Conservation (phyloP, 2,329 filamentous ascomycete species). For the Arachnopeziza araneosa region DNA sequence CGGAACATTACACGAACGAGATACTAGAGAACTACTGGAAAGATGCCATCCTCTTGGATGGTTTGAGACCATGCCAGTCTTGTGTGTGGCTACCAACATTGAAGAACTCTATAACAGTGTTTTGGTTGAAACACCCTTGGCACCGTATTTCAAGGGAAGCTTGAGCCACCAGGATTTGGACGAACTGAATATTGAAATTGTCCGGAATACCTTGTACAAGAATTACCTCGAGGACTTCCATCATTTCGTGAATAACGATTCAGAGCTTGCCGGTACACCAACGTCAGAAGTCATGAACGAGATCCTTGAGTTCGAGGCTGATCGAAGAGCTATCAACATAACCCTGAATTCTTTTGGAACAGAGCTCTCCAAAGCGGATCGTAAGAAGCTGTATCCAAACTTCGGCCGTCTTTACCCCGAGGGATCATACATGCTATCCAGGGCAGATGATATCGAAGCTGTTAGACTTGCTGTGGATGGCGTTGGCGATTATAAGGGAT, state of each 20-base stretch:
- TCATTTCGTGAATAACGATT: slow-evolving; percentile 83
- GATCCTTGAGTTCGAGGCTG: slow-evolving; percentile 93
- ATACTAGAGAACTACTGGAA: slow-evolving; percentile 91
- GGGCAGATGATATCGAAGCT: slow-evolving; percentile 90
- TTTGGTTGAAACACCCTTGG: slow-evolving; percentile 90
- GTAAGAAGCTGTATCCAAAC: slow-evolving; percentile 91
- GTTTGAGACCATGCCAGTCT: slow-evolving; percentile 98
- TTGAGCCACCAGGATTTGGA: slow-evolving; percentile 95
- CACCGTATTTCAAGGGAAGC: slow-evolving; percentile 95
- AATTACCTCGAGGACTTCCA: slow-evolving; percentile 99
- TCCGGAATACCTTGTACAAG: slow-evolving; percentile 97
- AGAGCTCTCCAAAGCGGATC: slow-evolving; percentile 85
- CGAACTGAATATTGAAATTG: slow-evolving; percentile 98
- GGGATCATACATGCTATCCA: slow-evolving; percentile 88
- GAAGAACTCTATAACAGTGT: slow-evolving; percentile 99
- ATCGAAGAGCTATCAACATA: slow-evolving; percentile 96
- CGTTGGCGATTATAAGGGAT: slow-evolving; percentile 86
- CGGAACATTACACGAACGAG: slow-evolving; percentile 92
- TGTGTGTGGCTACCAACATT: slow-evolving; percentile 96
- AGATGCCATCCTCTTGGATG: slow-evolving; percentile 94
- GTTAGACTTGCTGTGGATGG: slow-evolving; percentile 92
- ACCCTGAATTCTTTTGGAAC: slow-evolving; percentile 98
- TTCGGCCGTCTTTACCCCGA: slow-evolving; percentile 92
- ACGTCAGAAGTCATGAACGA: slow-evolving; percentile 94
- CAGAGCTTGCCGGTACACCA: slow-evolving; percentile 81